Base-by-base conservation (phyloP, 352 stramenopile species). In the Globisporangium abappressorium region DNA sequence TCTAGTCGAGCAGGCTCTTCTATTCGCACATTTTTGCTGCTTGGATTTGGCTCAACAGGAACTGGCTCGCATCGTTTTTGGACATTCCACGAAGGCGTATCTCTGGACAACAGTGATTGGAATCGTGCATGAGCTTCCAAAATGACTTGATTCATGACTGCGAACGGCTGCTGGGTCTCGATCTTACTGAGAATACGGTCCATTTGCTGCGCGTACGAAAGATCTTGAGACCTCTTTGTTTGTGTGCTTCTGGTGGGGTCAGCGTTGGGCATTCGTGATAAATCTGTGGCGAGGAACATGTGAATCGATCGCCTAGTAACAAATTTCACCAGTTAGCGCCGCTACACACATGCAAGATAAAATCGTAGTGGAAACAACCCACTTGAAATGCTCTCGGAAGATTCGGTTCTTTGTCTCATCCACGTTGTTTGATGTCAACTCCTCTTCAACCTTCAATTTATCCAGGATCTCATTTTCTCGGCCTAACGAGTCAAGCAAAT, bases 121-220 rank as follows among this genome's bases (percentile, higher is more conserved):
- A 80, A 82, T 26, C 74, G 75, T 24, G 30, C 47, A 8, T 72
- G 65, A 2, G 68, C 69, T 8, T 80, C 55, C 24, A 46, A n/a
- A 30, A 84, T 67, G 8, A 59, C 68, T 18, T 68, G 41, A 0
- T 41, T 62, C 46, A 84, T 74, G 12, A 79, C 75, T 18, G 22
- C 36, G 36, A 77, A 64, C n/a, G 77, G 75, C 15, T 60, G 30
- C 38, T 70, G 43, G 9, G 28, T 57, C 47, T 84, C 77, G 15
- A 84, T 70, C 22, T 63, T 41, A n/a, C 65, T 62, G 28, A 82
- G 63, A 2, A 82, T 34, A 3, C 65, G 63, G 54, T 84, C 73
- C 72, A 84, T 81, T 70, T 84, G 77, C 56, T 82, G 75, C 0
- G 75, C 77, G 66, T 80, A 81, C 24, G 82, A 51, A 0, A 84